Conservation (phyloP, 768 basidiomycete genomes). For the Butyriboletus loyo region DNA sequence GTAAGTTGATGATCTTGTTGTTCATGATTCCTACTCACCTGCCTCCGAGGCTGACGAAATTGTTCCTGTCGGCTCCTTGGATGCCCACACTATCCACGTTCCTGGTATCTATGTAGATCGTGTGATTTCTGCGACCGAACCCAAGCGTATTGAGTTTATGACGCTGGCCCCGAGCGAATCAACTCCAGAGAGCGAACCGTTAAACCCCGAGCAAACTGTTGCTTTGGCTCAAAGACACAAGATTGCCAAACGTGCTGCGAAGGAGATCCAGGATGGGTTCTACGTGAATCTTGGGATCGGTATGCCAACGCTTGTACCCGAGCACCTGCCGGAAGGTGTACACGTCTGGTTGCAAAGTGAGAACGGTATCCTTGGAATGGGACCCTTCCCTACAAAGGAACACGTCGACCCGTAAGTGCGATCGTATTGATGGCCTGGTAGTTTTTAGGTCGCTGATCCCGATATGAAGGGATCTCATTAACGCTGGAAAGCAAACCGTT, state of each 20-base stretch:
- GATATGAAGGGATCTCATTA: constrained; percentile 73
- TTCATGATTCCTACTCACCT: not conserved
- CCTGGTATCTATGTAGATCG: constrained; percentile 89
- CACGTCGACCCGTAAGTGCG: constrained; percentile 72
- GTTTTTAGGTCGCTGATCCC: not conserved
- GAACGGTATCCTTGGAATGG: constrained; percentile 88
- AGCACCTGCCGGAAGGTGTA: constrained; percentile 67
- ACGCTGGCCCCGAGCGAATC: constrained; percentile 59
- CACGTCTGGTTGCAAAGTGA: constrained; percentile 90
- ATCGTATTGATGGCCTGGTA: not conserved
- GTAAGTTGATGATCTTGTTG: constrained; percentile 33
- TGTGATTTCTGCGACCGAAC: constrained; percentile 72
- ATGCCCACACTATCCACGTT: constrained; percentile 77
- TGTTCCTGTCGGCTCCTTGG: constrained; percentile 77
- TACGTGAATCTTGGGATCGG: constrained; percentile 90
- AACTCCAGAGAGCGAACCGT: constrained; percentile 21
- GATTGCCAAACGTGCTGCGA: constrained; percentile 84
- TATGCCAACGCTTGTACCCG: constrained; percentile 87
- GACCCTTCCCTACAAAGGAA: constrained; percentile 81
- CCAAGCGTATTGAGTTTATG: constrained; percentile 74
- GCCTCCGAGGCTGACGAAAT: constrained; percentile 75
- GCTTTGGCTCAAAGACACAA: constrained; percentile 59
- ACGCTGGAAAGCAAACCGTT: constrained; percentile 93
- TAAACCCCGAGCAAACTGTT: constrained; percentile 49
- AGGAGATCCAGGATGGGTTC: constrained; percentile 84